Percentiles rank a stretch among this genome's conserved stretches.
Evolutionary conservation across 2,329 filamentous ascomycete species (phyloP).

Genomic region (Xylariales sp.): DNA sequence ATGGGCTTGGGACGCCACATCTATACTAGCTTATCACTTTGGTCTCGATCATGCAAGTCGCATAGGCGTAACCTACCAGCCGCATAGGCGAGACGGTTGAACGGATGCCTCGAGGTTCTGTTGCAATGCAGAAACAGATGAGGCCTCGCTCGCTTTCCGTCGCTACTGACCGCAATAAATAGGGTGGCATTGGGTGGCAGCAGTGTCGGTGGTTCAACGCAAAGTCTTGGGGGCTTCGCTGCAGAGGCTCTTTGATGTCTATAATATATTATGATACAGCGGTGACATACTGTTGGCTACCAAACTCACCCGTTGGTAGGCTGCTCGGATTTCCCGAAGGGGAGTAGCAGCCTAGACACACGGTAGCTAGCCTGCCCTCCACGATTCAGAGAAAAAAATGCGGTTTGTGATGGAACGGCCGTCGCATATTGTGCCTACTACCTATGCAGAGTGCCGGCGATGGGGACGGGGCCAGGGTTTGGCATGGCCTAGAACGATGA

Average conservation of each 20-base stretch:
- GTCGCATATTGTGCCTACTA: slow-evolving; percentile 14
- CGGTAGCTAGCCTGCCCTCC: background rate
- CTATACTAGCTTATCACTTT: background rate
- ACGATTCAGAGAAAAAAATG: background rate
- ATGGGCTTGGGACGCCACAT: background rate
- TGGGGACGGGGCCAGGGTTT: slow-evolving; percentile 29
- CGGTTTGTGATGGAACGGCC: slow-evolving; percentile 8
- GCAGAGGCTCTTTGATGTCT: background rate
- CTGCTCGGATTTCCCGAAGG: slow-evolving; percentile 28
- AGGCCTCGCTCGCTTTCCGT: background rate
- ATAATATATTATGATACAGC: background rate
- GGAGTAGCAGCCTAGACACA: slow-evolving; percentile 15
- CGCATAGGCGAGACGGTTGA: slow-evolving; percentile 16
- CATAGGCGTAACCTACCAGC: background rate
- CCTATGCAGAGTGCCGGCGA: background rate
- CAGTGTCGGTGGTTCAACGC: slow-evolving; percentile 16
- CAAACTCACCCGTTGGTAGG: background rate
- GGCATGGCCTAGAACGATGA: slow-evolving; percentile 29
- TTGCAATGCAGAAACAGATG: slow-evolving; percentile 38
- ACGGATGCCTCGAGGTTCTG: slow-evolving; percentile 30
- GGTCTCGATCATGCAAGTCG: slow-evolving; percentile 29
- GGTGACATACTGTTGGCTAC: slow-evolving; percentile 1
- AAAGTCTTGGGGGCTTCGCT: slow-evolving; percentile 1
- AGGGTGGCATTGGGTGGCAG: slow-evolving; percentile 7
- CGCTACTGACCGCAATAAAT: slow-evolving; percentile 14